These are phyloP conservation scores for Pholiota conissans DNA, from an alignment of 768 basidiomycete species.

Conservation along the genomic window DNA sequence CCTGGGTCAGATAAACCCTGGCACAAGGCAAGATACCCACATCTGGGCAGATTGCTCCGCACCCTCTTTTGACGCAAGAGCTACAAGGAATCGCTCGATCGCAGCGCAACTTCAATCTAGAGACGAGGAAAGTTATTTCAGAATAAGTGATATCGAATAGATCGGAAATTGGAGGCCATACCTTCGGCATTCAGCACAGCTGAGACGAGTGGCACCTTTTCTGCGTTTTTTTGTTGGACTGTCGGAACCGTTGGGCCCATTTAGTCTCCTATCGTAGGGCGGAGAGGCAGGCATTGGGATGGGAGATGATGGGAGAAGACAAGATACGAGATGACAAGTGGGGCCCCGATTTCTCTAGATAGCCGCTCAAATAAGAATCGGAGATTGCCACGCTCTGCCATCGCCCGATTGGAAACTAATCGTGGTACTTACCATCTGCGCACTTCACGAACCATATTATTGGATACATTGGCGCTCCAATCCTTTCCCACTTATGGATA, in stretches of 20 bases:
- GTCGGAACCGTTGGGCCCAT: conserved; percentile 18
- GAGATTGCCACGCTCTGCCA: conserved; percentile 21
- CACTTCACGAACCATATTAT: too few species aligned
- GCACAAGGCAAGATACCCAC: conserved; percentile 36
- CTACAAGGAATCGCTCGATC: conserved; percentile 78
- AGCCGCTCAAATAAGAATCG: conserved; percentile 19
- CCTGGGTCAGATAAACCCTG: conserved; percentile 14
- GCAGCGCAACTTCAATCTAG: conserved; percentile 68
- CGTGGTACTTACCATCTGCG: not conserved
- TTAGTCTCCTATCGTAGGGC: conserved; percentile 29
- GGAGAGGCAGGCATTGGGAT: conserved; percentile 37
- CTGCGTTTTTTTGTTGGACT: conserved; percentile 55
- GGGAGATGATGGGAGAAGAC: conserved; percentile 26
- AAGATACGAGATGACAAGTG: conserved; percentile 11
- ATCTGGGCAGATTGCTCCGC: conserved; percentile 82
- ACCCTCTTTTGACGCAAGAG: conserved; percentile 79
- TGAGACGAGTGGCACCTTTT: conserved; percentile 74
- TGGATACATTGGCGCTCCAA: not conserved
- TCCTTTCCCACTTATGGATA: not conserved
- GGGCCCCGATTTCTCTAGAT: conserved; percentile 22
- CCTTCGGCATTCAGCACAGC: conserved; percentile 82
- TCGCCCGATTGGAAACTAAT: conserved; percentile 12
- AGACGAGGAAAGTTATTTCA: not conserved
- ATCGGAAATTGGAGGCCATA: conserved; percentile 19
- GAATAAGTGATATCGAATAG: not conserved